Base-by-base conservation (phyloP, 352 stramenopile genomes). In the Elongisporangium prolatum region DNA sequence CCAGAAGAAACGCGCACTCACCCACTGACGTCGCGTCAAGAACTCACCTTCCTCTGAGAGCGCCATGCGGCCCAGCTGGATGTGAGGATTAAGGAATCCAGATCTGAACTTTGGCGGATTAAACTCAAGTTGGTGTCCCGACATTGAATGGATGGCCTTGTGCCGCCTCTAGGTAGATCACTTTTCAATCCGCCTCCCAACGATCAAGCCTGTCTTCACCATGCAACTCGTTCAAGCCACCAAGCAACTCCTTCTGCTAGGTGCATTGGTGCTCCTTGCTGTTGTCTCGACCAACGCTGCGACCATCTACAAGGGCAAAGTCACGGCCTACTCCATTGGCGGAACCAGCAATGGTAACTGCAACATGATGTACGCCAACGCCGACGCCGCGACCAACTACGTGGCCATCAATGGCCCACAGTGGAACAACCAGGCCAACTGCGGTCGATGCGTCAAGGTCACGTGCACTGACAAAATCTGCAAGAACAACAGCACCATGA, bases 401-500 rank as follows among this genome's bases (percentile, higher is more conserved):
- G 73, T 69, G 1, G 73, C 73, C 0, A 62, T 83, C 55, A 83
- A 83, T 48, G 54, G 57, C 20, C 54, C 67, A 0, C 73, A 82
- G 44, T 84, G 69, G 67, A 59, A 80, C 25, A 61, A 60, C 13
- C 69, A 60, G 17, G 71, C 68, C 37, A 73, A 81, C 60, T 85
- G 75, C 56, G 75, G 75, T 1, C 71, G 71, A 4, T 86, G 76
- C 28, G 76, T 69, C 0, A 44, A 77, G 63, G 73, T 84, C 2
- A 65, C 61, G 25, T 91, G 79, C 55, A 73, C 68, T 9, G 81
- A 91, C 60, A 44, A 69, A 17, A 65, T 58, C 40, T 91, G 80
- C 59, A 38, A 64, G 3, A 65, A 63, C 50, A 56, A 65, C 8
- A 54, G 61, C 52, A 50, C 38, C 21, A 57, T 50, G 52, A 57